Base-by-base conservation (phyloP, 345 rosid species). In the Populus ilicifolia region DNA sequence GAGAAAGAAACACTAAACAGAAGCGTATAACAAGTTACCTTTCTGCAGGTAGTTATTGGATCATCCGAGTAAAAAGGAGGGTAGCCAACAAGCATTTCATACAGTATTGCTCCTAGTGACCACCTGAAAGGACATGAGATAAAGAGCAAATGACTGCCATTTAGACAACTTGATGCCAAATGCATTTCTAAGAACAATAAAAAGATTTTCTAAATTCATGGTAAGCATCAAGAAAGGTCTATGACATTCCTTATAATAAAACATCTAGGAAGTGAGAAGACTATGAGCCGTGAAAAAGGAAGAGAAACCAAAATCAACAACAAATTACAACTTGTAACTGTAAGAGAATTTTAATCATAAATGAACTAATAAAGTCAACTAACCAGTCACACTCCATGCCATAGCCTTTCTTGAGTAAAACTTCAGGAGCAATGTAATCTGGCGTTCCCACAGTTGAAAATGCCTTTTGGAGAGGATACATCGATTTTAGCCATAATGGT, bases 301-400 rank as follows among this genome's bases (percentile, higher is more conserved):
- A 82, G 50, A 39, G 11, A 25, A 54, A 73, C n/a, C 38, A 23
- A n/a, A 30, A 63, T 39, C 56, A 78, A 50, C 44, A 35, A 12
- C 27, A 43, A 70, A 75, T 36, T 0, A 67, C 70, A 76, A 54
- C 44, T 48, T 23, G 29, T 59, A 69, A 80, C 38, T 72, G 10
- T 70, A 80, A 27, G 21, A 75, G 71, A 46, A 65, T 43, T 63
- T 41, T 17, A 63, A 46, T 13, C 18, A 63, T 41, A 17, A 63
- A 63, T 74, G 21, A 63, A 27, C 36, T 10, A 74, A 43, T 8
- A 10, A 73, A 43, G 77, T n/a, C 74, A 65, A 87, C 97, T 88
- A 73, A 93, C 98, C 98, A 94, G 85, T 94, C 98, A 84, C 98
- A 94, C 81, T 94, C 98, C 94, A 89, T 90, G 91, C 98, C 97